These are phyloP conservation scores for Coemansia sp. DNA, from an alignment of 192 early-diverging fungal genomes.

Conservation along the genomic window DNA sequence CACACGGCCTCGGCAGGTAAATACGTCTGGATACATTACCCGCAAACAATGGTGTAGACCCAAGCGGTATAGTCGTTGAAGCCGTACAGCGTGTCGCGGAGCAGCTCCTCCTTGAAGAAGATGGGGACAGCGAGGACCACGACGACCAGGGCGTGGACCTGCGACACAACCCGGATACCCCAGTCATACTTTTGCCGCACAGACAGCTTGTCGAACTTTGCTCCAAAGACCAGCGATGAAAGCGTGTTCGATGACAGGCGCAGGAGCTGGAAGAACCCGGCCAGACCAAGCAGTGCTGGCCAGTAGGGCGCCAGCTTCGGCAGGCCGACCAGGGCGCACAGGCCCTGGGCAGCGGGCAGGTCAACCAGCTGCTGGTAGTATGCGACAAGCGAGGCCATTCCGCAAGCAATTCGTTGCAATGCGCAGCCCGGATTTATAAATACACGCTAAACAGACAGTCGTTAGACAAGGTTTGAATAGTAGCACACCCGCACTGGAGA, in stretches of 20 bases:
- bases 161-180: slow-evolving; percentile 78
- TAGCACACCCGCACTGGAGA: too few relatives aligned
- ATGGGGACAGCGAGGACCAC: slow-evolving; percentile 62
- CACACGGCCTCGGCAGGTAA: too few relatives aligned
- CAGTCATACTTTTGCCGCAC: slow-evolving; percentile 61
- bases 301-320: slow-evolving; percentile 60
- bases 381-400: slow-evolving; percentile 25
- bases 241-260: slow-evolving; percentile 59
- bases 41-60: slow-evolving; percentile 79
- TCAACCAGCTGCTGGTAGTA: slow-evolving; percentile 40
- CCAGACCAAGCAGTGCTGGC: slow-evolving; percentile 54
- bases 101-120: slow-evolving; percentile 61
- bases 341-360: slow-evolving; percentile 34
- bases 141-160: slow-evolving; percentile 68
- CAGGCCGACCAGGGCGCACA: slow-evolving; percentile 56
- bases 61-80: slow-evolving; percentile 64
- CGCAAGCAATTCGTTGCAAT: slow-evolving; percentile 1
- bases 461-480: neutral
- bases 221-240: slow-evolving; percentile 62
- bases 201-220: slow-evolving; percentile 59
- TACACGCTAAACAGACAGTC: neutral
- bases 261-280: slow-evolving; percentile 55
- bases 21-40: slow-evolving; percentile 64
- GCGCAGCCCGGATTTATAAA: neutral
- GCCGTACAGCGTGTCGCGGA: slow-evolving; percentile 64